A percentile compares a stretch with the other conserved stretches of the same genome.
Evolutionary conservation across 2,329 filamentous ascomycete genomes (phyloP).

Genomic region (Sarocladium strictum): DNA sequence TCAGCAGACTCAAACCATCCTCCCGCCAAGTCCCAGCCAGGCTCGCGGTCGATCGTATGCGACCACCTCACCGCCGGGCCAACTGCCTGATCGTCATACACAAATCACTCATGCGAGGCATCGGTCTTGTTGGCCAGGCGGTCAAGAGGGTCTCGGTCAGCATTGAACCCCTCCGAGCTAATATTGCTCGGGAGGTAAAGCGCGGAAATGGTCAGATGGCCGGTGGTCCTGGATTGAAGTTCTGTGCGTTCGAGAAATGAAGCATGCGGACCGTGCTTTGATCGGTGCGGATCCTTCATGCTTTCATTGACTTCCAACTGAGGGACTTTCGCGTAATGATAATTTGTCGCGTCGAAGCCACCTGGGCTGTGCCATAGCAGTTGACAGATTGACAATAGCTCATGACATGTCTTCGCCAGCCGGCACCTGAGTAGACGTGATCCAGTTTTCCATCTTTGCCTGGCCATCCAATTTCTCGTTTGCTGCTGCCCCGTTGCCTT

Average conservation of each 20-base stretch:
- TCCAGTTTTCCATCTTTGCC: constrained; percentile 79
- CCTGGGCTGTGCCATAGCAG: neutral
- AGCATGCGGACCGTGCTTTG: neutral
- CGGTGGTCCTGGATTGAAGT: neutral
- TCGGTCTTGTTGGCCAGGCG: neutral
- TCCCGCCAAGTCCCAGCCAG: neutral
- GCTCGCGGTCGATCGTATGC: neutral
- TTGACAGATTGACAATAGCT: constrained; percentile 9
- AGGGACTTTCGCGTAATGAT: too few species aligned
- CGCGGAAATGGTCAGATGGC: neutral
- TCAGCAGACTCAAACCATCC: neutral
- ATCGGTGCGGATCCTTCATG: neutral
- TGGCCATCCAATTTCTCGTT: constrained; percentile 44
- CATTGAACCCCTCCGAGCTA: constrained; percentile 1
- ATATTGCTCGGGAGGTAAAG: neutral
- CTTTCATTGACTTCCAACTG: neutral
- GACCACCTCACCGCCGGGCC: neutral
- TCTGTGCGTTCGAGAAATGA: neutral
- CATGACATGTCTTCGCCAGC: constrained; percentile 28
- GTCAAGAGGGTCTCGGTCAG: neutral
- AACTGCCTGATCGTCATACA: too few species aligned
- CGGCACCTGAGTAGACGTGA: constrained; percentile 68
- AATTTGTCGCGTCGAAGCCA: too few species aligned
- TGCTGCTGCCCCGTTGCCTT: constrained; percentile 22
- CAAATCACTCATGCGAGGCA: neutral